These are phyloP conservation scores for Aaosphaeria pasadenensis DNA, from an alignment of 2,329 filamentous ascomycete genomes.

Conservation along the genomic window DNA sequence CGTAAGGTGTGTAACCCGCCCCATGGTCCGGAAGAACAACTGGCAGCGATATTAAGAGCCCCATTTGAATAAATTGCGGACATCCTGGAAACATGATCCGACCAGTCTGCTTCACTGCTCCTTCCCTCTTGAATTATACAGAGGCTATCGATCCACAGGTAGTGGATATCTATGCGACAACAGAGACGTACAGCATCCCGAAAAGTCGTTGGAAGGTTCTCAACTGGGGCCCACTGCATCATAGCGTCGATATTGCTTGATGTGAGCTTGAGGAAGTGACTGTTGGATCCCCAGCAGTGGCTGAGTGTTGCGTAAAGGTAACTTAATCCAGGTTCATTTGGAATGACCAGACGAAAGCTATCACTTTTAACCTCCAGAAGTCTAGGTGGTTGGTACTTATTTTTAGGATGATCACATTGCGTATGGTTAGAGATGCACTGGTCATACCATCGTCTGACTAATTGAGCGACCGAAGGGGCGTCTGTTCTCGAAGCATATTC, in stretches of 20 bases:
- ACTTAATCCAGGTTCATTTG: too few relatives aligned
- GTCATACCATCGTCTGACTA: too few relatives aligned
- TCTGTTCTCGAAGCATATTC: too few relatives aligned
- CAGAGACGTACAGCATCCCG: background rate
- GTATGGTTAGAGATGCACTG: too few relatives aligned
- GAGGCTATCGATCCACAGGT: background rate
- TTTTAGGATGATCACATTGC: too few relatives aligned
- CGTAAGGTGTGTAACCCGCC: too few relatives aligned
- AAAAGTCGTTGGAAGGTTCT: background rate
- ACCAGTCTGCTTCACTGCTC: background rate
- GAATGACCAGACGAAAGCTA: too few relatives aligned
- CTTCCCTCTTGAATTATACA: background rate
- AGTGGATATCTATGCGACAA: background rate
- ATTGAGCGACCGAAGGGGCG: too few relatives aligned
- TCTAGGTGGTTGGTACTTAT: too few relatives aligned
- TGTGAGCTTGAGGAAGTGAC: background rate
- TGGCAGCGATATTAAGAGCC: background rate
- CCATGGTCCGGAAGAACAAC: background rate
- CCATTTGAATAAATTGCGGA: background rate
- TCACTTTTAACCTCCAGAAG: too few relatives aligned
- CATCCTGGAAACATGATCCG: background rate
- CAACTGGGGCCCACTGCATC: background rate
- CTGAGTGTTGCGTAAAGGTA: background rate
- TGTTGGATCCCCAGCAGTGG: background rate
- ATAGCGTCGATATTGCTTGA: background rate